A percentile compares a stretch with the other conserved stretches of the same genome.
Evolutionary conservation across 345 rosid genomes (phyloP).

Genomic region (Ricinus communis): DNA sequence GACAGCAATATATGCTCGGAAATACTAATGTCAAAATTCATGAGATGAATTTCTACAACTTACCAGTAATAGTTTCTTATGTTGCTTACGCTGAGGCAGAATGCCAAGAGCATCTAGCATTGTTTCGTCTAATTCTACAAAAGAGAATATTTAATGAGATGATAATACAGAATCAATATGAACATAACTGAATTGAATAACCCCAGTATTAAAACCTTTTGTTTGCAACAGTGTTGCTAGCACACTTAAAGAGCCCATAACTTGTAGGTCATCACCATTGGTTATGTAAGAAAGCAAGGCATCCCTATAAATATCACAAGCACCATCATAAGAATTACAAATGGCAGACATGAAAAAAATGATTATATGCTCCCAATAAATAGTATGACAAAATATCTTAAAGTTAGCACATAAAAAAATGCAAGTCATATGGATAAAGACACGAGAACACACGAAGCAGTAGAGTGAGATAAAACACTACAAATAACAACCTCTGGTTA

Average conservation of each 20-base stretch:
- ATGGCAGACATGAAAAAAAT: no score
- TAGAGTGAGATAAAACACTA: no score
- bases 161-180: conserved; percentile 11
- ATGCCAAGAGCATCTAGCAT: conserved; percentile 98
- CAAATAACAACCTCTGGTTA: no score
- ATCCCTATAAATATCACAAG: conserved; percentile 56
- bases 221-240: conserved; percentile 92
- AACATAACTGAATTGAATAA: conserved; percentile 17
- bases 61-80: conserved; percentile 90
- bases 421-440: no score
- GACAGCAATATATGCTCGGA: not conserved
- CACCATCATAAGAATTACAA: conserved; percentile 13
- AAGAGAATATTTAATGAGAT: conserved; percentile 27
- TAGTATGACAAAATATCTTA: no score
- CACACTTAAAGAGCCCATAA: conserved; percentile 77
- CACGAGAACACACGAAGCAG: no score
- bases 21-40: not conserved
- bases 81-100: conserved; percentile 95
- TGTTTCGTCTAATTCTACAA: conserved; percentile 85
- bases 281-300: conserved; percentile 64
- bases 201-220: conserved; percentile 59
- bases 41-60: conserved; percentile 25
- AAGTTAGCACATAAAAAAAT: no score
- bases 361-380: no score
- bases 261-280: conserved; percentile 71